phyloP scores from a whole-genome alignment of 805 yeast species.

The Naumovozyma baii region DNA sequence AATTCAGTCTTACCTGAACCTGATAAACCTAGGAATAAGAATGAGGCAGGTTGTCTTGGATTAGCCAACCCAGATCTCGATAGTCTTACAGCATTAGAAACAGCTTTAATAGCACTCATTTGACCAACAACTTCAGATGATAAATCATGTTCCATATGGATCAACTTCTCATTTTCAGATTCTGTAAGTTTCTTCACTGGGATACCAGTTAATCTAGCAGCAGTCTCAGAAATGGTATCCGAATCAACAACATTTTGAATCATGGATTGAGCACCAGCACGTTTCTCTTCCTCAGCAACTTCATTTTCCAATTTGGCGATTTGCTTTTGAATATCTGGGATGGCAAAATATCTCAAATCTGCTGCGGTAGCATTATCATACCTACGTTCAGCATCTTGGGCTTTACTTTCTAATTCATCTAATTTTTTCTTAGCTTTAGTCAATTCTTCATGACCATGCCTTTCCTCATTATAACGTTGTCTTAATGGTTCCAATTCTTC shows the following conservation, averaged over 20 bases:
- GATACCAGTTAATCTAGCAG: conserved; percentile 92
- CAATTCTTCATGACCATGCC: conserved; percentile 83
- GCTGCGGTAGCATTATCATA: conserved; percentile 92
- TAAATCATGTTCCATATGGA: conserved; percentile 86
- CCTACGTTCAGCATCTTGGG: conserved; percentile 93
- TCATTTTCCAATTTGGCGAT: conserved; percentile 66
- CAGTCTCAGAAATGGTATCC: conserved; percentile 92
- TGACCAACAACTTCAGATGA: conserved; percentile 87
- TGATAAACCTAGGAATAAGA: conserved; percentile 86
- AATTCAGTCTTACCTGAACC: conserved; percentile 98
- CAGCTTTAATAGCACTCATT: conserved; percentile 90
- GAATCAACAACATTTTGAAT: conserved; percentile 84
- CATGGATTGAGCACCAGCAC: conserved; percentile 51
- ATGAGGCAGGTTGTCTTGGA: conserved; percentile 94
- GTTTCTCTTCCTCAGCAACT: conserved; percentile 67
- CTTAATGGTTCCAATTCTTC: conserved; percentile 79
- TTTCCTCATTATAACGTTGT: conserved; percentile 77
- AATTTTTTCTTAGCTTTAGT: conserved; percentile 63
- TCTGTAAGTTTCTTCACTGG: conserved; percentile 92
- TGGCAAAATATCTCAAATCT: conserved; percentile 92
- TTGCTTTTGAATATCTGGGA: conserved; percentile 77
- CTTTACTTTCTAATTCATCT: conserved; percentile 40
- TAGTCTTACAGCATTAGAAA: conserved; percentile 86
- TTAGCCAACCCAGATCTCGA: conserved; percentile 91
- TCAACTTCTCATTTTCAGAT: conserved; percentile 88